Evolutionary conservation across 805 yeast genomes (phyloP), one percentile per base, ranked within the genome.

Genomic region (Pichia membranifaciens): DNA sequence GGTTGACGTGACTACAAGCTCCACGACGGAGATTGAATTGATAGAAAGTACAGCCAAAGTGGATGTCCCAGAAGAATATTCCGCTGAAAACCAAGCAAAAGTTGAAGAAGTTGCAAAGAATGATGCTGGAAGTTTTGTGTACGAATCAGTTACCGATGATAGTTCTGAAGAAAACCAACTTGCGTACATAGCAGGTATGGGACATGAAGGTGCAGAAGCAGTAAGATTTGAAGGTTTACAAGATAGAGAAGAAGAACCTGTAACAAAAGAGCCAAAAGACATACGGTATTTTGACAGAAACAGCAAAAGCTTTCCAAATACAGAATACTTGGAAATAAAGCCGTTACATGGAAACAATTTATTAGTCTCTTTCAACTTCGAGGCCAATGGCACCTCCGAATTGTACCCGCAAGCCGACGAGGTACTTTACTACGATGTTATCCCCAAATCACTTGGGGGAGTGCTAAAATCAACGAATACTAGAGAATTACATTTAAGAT

Each of bases 381-480:
- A 78, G 33, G 62, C 83, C 43, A 70, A 73, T 46, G 85, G 95
- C 15, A 75, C 77, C 29, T 51, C 53, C 12, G 47, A 56, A 4
- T 41, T 62, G 25, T 62, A 62, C 37, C 55, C 60, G 1, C 43
- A 45, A 3, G 31, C 36, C n/a, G 46, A 28, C 41, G 55, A 53
- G 4, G 52, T 57, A 2, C 41, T 43, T 7, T 87, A 83, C 57
- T 83, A 81, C 59, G 76, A 77, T 4, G 74, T 77, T 16, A 90
- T 93, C 57, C 97, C 99, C 0, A 78, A 85, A 50, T 71, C 88
- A 1, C 67, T 93, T 8, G 91, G 88, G 3, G 93, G 95, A 25
- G 73, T 91, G 2, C 60, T 93, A 13, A 79, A 76, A 37, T 65
- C 74, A 12, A 76, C 95, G 2, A 72, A 75, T 49, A 76, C 95